Evolutionary conservation across 2,329 filamentous ascomycete species (phyloP).

Genomic region (Atkinsonella hypoxylon): DNA sequence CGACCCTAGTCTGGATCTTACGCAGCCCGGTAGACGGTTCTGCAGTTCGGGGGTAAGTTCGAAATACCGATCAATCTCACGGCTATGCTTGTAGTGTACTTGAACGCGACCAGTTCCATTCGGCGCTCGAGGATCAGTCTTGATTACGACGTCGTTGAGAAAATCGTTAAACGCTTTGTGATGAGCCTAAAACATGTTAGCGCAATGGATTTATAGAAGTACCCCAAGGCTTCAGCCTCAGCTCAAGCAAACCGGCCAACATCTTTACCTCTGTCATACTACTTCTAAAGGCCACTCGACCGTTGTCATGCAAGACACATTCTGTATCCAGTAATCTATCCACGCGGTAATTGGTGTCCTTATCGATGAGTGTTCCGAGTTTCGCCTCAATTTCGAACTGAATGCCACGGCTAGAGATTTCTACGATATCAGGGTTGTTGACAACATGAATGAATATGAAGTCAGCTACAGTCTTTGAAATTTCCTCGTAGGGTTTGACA

Average conservation of each 20-base stretch:
- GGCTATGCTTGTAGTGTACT: conserved; percentile 70
- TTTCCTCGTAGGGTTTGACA: conserved; percentile 57
- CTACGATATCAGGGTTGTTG: conserved; percentile 50
- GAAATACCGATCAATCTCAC: conserved; percentile 75
- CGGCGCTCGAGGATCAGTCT: conserved; percentile 44
- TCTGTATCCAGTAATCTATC: conserved; percentile 57
- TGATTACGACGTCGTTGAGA: conserved; percentile 57
- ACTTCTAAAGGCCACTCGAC: conserved; percentile 62
- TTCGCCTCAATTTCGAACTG: conserved; percentile 93
- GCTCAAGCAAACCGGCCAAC: background rate
- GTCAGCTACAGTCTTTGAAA: conserved; percentile 67
- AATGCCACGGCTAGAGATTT: conserved; percentile 51
- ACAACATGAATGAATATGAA: conserved; percentile 67
- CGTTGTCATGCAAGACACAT: conserved; percentile 51
- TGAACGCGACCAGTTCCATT: conserved; percentile 38
- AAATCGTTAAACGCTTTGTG: conserved; percentile 77
- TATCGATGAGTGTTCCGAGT: conserved; percentile 68
- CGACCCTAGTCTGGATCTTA: conserved; percentile 43
- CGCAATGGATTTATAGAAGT: background rate
- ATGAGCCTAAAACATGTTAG: conserved; percentile 44
- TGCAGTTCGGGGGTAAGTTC: conserved; percentile 52
- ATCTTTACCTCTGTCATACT: conserved; percentile 74
- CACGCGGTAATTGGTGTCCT: conserved; percentile 57
- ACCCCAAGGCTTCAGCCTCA: too few relatives aligned
- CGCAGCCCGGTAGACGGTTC: conserved; percentile 49